Evolutionary conservation across 495 filamentous ascomycete genomes (phyloP).

Genomic region (Lasiosphaeria hispida): DNA sequence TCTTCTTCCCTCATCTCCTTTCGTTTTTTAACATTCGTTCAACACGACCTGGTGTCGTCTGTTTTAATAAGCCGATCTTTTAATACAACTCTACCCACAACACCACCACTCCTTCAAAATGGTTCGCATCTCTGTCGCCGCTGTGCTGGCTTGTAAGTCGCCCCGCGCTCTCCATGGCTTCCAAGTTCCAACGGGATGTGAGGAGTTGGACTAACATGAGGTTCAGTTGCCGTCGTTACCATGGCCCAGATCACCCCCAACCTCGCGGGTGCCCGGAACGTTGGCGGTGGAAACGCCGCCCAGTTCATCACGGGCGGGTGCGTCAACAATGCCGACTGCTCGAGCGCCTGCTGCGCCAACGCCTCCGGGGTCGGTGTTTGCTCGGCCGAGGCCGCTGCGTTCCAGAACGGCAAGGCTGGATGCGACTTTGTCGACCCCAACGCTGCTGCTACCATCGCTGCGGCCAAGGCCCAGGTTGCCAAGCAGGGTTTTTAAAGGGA

Average conservation of each 20-base stretch:
- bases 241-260: constrained; percentile 40
- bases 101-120: constrained; percentile 24
- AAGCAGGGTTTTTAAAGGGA: constrained; percentile 39
- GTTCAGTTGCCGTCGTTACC: constrained; percentile 30
- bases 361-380: constrained; percentile 37
- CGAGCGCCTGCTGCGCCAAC: constrained; percentile 40
- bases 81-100: background rate
- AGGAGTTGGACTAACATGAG: constrained; percentile 1
- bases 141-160: constrained; percentile 32
- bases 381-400: constrained; percentile 40
- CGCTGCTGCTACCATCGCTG: constrained; percentile 37
- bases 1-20: background rate
- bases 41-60: constrained; percentile 15
- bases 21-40: background rate
- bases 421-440: constrained; percentile 45
- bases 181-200: too few relatives aligned
- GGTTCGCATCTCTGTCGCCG: constrained; percentile 33
- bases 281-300: constrained; percentile 48
- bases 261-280: constrained; percentile 42
- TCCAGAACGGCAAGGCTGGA: constrained; percentile 44
- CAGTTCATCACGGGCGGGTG: constrained; percentile 54
- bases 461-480: constrained; percentile 41
- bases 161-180: background rate
- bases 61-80: constrained; percentile 1
- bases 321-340: constrained; percentile 44